Conservation (phyloP, 2,329 filamentous ascomycete species). For the Laburnicola sp. region DNA sequence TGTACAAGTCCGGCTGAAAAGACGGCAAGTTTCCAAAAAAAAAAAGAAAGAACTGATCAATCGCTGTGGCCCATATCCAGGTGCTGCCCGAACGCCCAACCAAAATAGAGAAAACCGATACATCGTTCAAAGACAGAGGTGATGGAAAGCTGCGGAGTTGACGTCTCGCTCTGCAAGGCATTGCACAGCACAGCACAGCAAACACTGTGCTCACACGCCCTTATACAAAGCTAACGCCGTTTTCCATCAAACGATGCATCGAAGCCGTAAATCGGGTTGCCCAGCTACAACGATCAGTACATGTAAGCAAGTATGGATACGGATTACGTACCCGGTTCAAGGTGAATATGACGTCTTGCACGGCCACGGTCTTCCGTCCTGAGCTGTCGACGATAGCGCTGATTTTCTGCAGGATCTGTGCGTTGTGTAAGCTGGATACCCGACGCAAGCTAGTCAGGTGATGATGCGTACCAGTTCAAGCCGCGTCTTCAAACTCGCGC, state of each 20-base stretch:
- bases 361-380: slow-evolving; percentile 35
- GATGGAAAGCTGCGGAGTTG: no score
- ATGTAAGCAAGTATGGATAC: neutral
- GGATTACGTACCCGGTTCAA: slow-evolving; percentile 32
- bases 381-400: slow-evolving; percentile 30
- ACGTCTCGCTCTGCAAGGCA: no score
- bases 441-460: no score
- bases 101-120: no score
- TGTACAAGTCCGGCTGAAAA: no score
- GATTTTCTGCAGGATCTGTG: slow-evolving; percentile 29
- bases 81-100: no score
- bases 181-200: no score
- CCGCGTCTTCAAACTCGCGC: slow-evolving; percentile 55
- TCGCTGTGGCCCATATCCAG: no score
- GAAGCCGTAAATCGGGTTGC: slow-evolving; percentile 31
- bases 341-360: slow-evolving; percentile 37
- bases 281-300: slow-evolving; percentile 20
- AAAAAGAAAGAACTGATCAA: no score
- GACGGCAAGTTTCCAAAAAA: no score
- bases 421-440: neutral
- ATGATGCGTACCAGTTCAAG: slow-evolving; percentile 45
- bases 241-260: slow-evolving; percentile 19
- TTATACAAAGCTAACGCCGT: neutral
- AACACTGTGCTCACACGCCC: no score
- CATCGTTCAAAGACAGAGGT: no score